A percentile compares a stretch with the other conserved stretches of the same genome.
These are phyloP conservation scores for Fistulinella staudtii DNA, from an alignment of 1,284 basidiomycete genomes.

Conservation along the genomic window DNA sequence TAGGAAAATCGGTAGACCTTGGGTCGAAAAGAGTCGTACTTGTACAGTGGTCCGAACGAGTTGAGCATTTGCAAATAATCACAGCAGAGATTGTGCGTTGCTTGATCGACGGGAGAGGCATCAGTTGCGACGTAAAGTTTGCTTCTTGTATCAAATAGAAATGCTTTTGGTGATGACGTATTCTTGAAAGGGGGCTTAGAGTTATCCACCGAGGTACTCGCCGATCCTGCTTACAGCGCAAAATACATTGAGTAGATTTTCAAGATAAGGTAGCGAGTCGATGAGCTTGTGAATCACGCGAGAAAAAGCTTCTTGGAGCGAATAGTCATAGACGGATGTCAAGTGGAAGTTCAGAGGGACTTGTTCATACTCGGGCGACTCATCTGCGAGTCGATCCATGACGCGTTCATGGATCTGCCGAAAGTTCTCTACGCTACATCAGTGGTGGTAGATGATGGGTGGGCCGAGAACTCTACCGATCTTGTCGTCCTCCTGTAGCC, in stretches of 20 bases:
- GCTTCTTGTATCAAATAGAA: slow-evolving; percentile 86
- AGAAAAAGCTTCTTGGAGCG: slow-evolving; percentile 85
- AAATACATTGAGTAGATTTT: slow-evolving; percentile 79
- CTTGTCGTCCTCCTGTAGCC: slow-evolving; percentile 88
- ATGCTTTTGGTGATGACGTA: slow-evolving; percentile 88
- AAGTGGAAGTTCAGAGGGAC: slow-evolving; percentile 78
- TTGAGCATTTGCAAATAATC: slow-evolving; percentile 90
- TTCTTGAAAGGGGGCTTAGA: slow-evolving; percentile 60
- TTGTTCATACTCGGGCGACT: slow-evolving; percentile 64
- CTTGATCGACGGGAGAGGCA: slow-evolving; percentile 85
- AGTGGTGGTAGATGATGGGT: slow-evolving; percentile 1
- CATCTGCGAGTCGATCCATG: slow-evolving; percentile 76
- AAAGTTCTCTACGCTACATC: slow-evolving; percentile 66
- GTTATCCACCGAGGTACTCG: too few relatives aligned
- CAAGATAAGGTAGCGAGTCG: slow-evolving; percentile 67
- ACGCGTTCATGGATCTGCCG: slow-evolving; percentile 83
- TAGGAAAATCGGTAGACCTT: not conserved
- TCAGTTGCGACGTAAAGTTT: slow-evolving; percentile 91
- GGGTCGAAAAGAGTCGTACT: slow-evolving; percentile 40
- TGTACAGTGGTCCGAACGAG: slow-evolving; percentile 82
- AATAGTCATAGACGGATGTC: slow-evolving; percentile 88
- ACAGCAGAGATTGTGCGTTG: slow-evolving; percentile 84
- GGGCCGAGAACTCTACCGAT: slow-evolving; percentile 53
- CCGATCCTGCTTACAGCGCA: slow-evolving; percentile 69
- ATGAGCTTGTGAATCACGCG: slow-evolving; percentile 72